Conservation (phyloP, 192 early-diverging fungal genomes). For the Gonapodya sp. region DNA sequence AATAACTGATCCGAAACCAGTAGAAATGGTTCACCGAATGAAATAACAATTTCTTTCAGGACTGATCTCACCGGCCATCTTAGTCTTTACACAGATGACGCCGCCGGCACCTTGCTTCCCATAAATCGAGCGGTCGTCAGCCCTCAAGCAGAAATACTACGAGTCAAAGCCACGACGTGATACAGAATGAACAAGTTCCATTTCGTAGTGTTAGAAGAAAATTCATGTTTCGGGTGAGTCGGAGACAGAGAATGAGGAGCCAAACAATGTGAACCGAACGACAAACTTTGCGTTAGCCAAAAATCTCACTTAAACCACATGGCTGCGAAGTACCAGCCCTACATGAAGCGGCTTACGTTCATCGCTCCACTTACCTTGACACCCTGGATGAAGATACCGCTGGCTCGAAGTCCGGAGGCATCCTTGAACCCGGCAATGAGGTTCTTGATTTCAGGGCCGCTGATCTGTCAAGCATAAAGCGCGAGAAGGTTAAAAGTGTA, state of each 20-base stretch:
- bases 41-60: no score
- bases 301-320: no score
- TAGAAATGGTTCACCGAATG: no score
- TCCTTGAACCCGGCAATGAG: slow-evolving; percentile 55
- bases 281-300: no score
- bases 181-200: no score
- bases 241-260: no score
- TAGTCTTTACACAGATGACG: slow-evolving; percentile 66
- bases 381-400: slow-evolving; percentile 56
- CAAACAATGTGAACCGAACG: no score
- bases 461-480: slow-evolving; percentile 32
- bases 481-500: neutral
- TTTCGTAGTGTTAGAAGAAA: no score
- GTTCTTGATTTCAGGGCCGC: slow-evolving; percentile 39
- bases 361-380: slow-evolving; percentile 36
- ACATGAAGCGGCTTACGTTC: no score
- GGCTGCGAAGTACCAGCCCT: no score
- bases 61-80: slow-evolving; percentile 19
- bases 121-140: slow-evolving; percentile 58
- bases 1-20: slow-evolving; percentile 69
- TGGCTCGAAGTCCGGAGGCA: slow-evolving; percentile 36
- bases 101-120: slow-evolving; percentile 63
- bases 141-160: slow-evolving; percentile 53
- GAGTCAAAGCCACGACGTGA: neutral
- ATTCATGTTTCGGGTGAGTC: no score